phyloP scores from a whole-genome alignment of 2,329 filamentous ascomycete genomes.

The Colletotrichum falcatum region DNA sequence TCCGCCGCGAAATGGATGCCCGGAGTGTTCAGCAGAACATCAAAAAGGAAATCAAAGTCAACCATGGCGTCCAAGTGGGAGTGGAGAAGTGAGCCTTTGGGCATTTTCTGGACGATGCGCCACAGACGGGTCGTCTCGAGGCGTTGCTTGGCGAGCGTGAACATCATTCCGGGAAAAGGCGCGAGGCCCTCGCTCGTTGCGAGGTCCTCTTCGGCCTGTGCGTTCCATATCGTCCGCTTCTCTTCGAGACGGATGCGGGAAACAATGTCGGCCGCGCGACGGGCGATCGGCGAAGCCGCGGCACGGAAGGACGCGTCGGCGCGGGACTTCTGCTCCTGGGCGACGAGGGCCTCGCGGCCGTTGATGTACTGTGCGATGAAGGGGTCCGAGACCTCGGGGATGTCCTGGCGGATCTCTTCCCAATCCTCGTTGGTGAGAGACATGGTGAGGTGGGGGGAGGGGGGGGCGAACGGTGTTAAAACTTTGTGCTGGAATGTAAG shows the following conservation, averaged over 20 bases:
- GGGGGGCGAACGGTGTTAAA: not conserved
- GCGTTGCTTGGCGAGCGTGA: conserved; percentile 77
- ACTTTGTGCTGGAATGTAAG: not conserved
- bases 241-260: conserved; percentile 80
- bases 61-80: conserved; percentile 87
- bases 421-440: conserved; percentile 68
- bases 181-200: conserved; percentile 68
- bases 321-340: conserved; percentile 83
- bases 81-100: conserved; percentile 83
- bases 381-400: conserved; percentile 72
- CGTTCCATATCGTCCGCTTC: conserved; percentile 77
- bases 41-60: conserved; percentile 79
- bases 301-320: conserved; percentile 77
- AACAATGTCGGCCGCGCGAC: conserved; percentile 79
- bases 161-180: conserved; percentile 86
- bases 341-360: conserved; percentile 80
- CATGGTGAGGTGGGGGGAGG: too few relatives aligned
- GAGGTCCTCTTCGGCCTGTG: conserved; percentile 71
- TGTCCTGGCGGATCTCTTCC: conserved; percentile 66
- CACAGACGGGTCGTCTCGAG: conserved; percentile 84
- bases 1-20: conserved; percentile 74
- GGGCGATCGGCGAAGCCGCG: conserved; percentile 78
- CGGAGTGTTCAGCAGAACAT: conserved; percentile 72
- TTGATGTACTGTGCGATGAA: conserved; percentile 86
- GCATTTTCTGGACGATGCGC: conserved; percentile 82